These are phyloP conservation scores for Inga oerstediana DNA, from an alignment of 306 rosid species.

Conservation along the genomic window DNA sequence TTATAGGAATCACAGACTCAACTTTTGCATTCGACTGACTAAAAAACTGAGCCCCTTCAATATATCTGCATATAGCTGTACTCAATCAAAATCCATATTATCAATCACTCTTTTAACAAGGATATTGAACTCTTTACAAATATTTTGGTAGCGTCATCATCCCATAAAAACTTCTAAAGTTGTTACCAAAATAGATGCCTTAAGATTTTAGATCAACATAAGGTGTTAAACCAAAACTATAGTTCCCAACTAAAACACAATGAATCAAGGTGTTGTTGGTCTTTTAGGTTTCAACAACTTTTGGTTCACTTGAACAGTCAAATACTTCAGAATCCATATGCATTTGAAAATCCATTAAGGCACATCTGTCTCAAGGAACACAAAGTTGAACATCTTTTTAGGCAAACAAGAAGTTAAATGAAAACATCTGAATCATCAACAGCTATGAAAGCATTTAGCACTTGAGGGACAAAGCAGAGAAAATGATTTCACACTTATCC, in stretches of 20 bases:
- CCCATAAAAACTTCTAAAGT: neutral
- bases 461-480: neutral
- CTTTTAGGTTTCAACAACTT: neutral
- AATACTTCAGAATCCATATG: neutral
- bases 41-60: slow-evolving; percentile 70
- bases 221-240: neutral
- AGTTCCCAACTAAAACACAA: neutral
- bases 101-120: neutral
- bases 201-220: neutral
- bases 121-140: neutral
- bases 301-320: neutral
- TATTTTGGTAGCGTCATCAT: neutral
- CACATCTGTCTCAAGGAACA: too few species aligned
- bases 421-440: neutral
- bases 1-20: slow-evolving; percentile 37
- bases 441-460: neutral
- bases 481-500: neutral
- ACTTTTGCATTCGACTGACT: slow-evolving; percentile 47
- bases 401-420: neutral
- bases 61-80: slow-evolving; percentile 56
- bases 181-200: neutral
- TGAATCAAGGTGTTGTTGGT: neutral
- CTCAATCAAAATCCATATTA: slow-evolving; percentile 22
- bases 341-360: too few species aligned
- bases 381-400: neutral